These are phyloP conservation scores for Aspergillus arachidicola DNA, from an alignment of 2,329 filamentous ascomycete genomes.

Conservation along the genomic window DNA sequence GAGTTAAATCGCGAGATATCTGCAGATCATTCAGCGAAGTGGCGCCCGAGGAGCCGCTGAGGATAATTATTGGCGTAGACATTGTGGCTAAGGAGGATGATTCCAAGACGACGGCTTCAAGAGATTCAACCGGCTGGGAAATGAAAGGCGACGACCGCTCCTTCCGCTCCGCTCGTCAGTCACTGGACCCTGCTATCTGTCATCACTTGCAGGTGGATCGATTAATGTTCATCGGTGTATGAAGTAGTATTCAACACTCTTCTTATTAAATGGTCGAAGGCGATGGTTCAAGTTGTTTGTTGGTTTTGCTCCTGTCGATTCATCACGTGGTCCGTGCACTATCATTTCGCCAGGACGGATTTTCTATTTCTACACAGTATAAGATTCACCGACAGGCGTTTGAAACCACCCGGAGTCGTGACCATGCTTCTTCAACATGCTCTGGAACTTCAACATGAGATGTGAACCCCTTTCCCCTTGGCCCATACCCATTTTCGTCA, in stretches of 20 bases:
- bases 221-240: neutral
- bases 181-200: neutral
- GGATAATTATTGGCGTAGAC: neutral
- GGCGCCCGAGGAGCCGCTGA: neutral
- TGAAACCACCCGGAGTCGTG: neutral
- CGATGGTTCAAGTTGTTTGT: neutral
- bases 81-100: neutral
- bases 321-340: neutral
- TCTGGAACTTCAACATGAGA: conserved; percentile 46
- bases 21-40: neutral
- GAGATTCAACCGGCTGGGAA: neutral
- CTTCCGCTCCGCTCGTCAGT: neutral
- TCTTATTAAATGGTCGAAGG: neutral
- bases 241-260: neutral
- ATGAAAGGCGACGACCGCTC: neutral
- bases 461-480: conserved; percentile 48
- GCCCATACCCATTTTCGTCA: conserved; percentile 48
- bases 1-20: neutral
- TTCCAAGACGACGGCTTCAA: neutral
- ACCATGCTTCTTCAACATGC: conserved; percentile 38
- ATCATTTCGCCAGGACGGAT: neutral
- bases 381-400: neutral
- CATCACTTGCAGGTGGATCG: neutral
- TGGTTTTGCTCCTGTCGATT: neutral
- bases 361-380: neutral